These are phyloP conservation scores for Aspergillus piperis DNA, from an alignment of 2,329 filamentous ascomycete species.

Conservation along the genomic window DNA sequence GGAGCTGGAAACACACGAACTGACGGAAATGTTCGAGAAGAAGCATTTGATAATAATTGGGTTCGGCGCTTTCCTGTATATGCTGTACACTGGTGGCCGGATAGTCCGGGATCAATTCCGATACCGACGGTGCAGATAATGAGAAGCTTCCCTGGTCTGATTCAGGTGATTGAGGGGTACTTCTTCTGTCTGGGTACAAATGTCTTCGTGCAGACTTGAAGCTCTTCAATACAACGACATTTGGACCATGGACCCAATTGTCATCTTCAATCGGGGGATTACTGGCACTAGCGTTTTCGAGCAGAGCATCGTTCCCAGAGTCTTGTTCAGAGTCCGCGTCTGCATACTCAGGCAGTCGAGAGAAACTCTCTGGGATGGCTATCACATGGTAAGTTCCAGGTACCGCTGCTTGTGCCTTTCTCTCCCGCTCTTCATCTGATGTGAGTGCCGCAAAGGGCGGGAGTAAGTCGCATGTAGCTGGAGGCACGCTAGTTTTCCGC, in stretches of 20 bases:
- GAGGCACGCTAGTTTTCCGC: not conserved
- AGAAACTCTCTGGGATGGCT: conserved; percentile 57
- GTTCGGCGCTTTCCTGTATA: conserved; percentile 24
- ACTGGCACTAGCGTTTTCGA: conserved; percentile 30
- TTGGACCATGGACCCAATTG: conserved; percentile 43
- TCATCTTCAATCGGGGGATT: conserved; percentile 28
- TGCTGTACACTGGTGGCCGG: conserved; percentile 24
- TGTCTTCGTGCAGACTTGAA: conserved; percentile 51
- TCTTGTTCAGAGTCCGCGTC: conserved; percentile 31
- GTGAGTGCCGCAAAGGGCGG: conserved; percentile 56
- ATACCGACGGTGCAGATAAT: conserved; percentile 28
- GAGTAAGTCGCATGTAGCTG: conserved; percentile 46
- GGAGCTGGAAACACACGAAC: conserved; percentile 45
- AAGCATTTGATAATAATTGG: conserved; percentile 33
- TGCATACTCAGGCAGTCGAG: conserved; percentile 53
- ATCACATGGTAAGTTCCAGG: conserved; percentile 60
- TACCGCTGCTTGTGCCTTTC: conserved; percentile 53
- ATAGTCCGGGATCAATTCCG: not conserved
- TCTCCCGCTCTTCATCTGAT: conserved; percentile 60
- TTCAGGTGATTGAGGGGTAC: conserved; percentile 36
- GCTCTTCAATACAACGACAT: conserved; percentile 52
- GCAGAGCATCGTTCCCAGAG: conserved; percentile 20
- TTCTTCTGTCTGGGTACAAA: conserved; percentile 32
- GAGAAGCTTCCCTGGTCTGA: conserved; percentile 34
- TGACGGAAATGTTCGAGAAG: conserved; percentile 44